Base-by-base conservation (phyloP, 805 yeast species). In the Zygosaccharomyces gambellarensis region DNA sequence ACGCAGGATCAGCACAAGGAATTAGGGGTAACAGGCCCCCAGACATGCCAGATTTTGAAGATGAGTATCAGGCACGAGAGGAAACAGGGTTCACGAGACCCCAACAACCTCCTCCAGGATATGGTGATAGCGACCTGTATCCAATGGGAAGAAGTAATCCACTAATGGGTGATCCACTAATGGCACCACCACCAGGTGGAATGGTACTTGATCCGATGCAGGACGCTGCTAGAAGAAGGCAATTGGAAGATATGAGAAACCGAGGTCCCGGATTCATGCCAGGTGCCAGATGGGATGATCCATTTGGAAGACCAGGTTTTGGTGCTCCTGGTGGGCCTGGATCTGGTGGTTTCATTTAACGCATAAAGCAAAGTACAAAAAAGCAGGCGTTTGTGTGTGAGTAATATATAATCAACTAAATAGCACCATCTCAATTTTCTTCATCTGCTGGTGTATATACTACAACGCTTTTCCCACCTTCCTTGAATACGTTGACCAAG, bases 21-120 rank as follows among this genome's bases (percentile, higher is more conserved):
- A 11, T 12, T 11, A 31, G 34, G 28, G 28, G 36, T 11, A 25
- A 28, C 36, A 46, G 48, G 4, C 54, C 79, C 2, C 47, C 57
- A 38, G 70, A 60, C 45, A 63, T 67, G 57, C 71, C 71, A 3
- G 58, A 60, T 1, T 67, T 66, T 48, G 70, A 66, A 27, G 72
- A 68, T 51, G 71, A 68, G 38, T 64, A 64, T 44, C 61, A 67
- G 32, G 46, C 62, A n/a, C 58, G 42, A 10, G 46, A 45, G 21
- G 38, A 19, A 8, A 31, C 28, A 32, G 39, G 28, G 6, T 25
- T 11, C 14, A 31, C 31, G 25, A 30, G 21, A 8, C 36, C 31
- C 27, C 42, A 29, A 32, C 45, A 29, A 17, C 41, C 32, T 21
- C 46, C 21, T 40, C 49, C 45, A 14, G 60, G 61, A 1, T 65